Percentiles rank a stretch among this genome's conserved stretches.
Evolutionary conservation across 176 grass and related monocot genomes (phyloP).

Genomic region (Thalia dealbata): DNA sequence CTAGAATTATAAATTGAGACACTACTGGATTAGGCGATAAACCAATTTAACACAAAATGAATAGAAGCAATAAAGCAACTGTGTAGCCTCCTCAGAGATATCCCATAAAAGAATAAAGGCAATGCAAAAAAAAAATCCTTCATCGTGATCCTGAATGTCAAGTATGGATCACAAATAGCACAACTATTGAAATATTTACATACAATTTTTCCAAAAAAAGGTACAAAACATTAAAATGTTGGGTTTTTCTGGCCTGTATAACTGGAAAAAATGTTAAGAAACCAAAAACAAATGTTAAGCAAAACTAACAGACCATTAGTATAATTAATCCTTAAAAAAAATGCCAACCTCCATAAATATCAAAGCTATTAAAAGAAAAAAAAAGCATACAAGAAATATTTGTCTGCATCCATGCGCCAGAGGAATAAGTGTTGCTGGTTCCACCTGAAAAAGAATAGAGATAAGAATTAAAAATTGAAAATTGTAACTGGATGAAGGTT

Average conservation of each 20-base stretch:
- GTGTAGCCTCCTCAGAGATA: no score
- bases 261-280: background rate
- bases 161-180: no score
- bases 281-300: background rate
- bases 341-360: background rate
- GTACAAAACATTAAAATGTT: no score
- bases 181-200: no score
- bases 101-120: no score
- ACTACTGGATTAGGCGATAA: background rate
- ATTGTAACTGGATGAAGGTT: background rate
- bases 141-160: no score
- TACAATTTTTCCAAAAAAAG: no score
- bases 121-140: no score
- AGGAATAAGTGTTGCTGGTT: constrained; percentile 78
- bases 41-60: background rate
- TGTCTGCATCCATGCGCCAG: constrained; percentile 88
- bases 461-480: background rate
- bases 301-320: no score
- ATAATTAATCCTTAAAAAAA: no score
- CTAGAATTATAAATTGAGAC: background rate
- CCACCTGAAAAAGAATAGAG: constrained; percentile 42
- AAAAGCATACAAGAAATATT: constrained; percentile 77
- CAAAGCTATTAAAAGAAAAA: background rate
- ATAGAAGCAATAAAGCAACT: no score
- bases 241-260: no score